These are phyloP conservation scores for Glomus cerebriforme DNA, from an alignment of 192 early-diverging fungal species.

Conservation along the genomic window DNA sequence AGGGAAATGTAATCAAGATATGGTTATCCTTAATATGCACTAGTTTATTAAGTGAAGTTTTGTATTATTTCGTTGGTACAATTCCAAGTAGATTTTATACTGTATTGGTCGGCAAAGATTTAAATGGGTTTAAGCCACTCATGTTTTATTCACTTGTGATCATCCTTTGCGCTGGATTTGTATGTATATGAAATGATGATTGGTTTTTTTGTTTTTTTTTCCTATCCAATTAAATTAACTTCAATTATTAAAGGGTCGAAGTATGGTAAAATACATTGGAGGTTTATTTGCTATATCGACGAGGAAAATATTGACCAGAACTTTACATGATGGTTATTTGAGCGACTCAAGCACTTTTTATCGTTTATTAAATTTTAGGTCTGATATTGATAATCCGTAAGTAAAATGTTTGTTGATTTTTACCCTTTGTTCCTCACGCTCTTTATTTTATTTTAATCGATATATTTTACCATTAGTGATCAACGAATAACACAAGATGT, in stretches of 20 bases:
- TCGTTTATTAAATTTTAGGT: conserved; percentile 51
- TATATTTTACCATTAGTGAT: conserved; percentile 49
- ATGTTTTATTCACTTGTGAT: conserved; percentile 54
- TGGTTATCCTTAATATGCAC: conserved; percentile 48
- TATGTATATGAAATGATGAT: conserved; percentile 34
- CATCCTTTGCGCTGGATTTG: conserved; percentile 61
- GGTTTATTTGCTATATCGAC: conserved; percentile 66
- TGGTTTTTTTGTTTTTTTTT: conserved; percentile 30
- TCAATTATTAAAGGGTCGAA: conserved; percentile 49
- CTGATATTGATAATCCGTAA: conserved; percentile 71
- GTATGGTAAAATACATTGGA: conserved; percentile 59
- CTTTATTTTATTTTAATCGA: conserved; percentile 3
- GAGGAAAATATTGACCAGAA: conserved; percentile 59
- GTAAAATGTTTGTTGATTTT: conserved; percentile 15
- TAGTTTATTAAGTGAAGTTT: conserved; percentile 47
- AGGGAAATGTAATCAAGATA: conserved; percentile 43
- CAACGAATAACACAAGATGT: conserved; percentile 91
- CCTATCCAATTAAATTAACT: background rate
- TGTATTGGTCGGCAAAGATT: conserved; percentile 68
- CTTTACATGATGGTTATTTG: conserved; percentile 68
- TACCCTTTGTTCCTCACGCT: conserved; percentile 11
- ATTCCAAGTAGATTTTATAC: conserved; percentile 75
- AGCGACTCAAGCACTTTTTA: conserved; percentile 57
- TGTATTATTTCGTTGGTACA: conserved; percentile 71
- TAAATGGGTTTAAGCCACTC: conserved; percentile 59